phyloP scores from a whole-genome alignment of 148 eudicot genomes.

The Rhododendron vialii region DNA sequence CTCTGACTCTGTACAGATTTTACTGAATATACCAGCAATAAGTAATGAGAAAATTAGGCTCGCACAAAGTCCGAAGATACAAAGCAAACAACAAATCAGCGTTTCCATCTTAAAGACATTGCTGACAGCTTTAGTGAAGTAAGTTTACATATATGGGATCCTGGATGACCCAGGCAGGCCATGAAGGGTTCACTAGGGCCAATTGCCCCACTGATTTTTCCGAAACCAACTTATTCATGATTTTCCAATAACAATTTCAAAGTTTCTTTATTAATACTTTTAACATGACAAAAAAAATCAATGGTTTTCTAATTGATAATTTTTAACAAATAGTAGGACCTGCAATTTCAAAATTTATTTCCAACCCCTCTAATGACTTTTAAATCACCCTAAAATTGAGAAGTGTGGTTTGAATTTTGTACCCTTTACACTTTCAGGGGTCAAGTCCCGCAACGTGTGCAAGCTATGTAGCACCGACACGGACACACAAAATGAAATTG shows the following conservation, averaged over 20 bases:
- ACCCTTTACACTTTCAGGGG: not conserved
- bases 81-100: not conserved
- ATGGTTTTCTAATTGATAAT: too few relatives aligned
- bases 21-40: not conserved
- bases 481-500: not conserved
- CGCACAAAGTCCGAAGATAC: not conserved
- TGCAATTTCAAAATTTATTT: not conserved
- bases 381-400: not conserved
- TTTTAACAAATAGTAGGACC: not conserved
- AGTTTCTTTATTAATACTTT: not conserved
- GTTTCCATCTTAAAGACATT: not conserved
- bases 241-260: not conserved
- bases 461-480: not conserved
- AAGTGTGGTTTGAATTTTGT: not conserved
- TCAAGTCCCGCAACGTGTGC: not conserved
- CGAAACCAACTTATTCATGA: not conserved
- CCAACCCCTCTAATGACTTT: not conserved
- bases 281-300: too few relatives aligned
- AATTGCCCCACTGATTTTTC: not conserved
- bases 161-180: not conserved
- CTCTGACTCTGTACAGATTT: not conserved
- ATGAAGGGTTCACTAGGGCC: not conserved
- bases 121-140: not conserved
- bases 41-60: not conserved
- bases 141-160: not conserved